Evolutionary conservation across 1,284 basidiomycete genomes (phyloP).

Genomic region (Pyrrhoderma lamaoense): DNA sequence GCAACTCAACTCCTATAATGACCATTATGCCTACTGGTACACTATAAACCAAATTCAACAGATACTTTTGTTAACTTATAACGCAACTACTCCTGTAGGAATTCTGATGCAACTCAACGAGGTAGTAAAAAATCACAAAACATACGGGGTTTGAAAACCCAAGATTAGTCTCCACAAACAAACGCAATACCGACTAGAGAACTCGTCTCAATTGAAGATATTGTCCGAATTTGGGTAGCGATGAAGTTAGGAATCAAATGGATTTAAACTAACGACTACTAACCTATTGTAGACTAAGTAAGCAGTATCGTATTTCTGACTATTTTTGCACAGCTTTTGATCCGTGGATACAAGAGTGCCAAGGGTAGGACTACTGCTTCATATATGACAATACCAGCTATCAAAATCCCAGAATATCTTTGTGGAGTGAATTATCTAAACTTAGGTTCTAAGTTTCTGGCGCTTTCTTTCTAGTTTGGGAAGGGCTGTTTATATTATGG

Average conservation of each 20-base stretch:
- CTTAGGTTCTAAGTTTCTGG: constrained; percentile 29
- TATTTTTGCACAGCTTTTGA: no score
- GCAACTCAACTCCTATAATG: constrained; percentile 54
- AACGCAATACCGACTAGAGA: constrained; percentile 39
- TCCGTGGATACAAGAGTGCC: background rate
- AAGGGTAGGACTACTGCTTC: constrained; percentile 35
- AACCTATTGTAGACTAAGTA: constrained; percentile 40
- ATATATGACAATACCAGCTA: constrained; percentile 32
- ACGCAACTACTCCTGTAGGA: constrained; percentile 28
- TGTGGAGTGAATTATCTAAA: constrained; percentile 40
- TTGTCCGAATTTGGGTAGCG: constrained; percentile 38
- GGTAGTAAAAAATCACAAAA: constrained; percentile 39
- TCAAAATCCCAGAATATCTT: constrained; percentile 30
- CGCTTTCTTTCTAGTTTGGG: constrained; percentile 15
- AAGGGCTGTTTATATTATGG: background rate
- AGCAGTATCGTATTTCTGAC: constrained; percentile 4
- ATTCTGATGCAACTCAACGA: constrained; percentile 47
- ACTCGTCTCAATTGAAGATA: constrained; percentile 31
- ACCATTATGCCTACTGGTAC: constrained; percentile 49
- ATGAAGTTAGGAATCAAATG: constrained; percentile 36
- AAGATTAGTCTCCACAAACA: constrained; percentile 35
- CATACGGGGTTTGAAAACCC: constrained; percentile 36
- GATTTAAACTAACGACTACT: constrained; percentile 30
- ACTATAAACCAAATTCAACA: background rate
- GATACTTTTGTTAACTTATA: background rate